phyloP scores from a whole-genome alignment of 2,329 filamentous ascomycete genomes.

The Pestalotiopsis sp. region DNA sequence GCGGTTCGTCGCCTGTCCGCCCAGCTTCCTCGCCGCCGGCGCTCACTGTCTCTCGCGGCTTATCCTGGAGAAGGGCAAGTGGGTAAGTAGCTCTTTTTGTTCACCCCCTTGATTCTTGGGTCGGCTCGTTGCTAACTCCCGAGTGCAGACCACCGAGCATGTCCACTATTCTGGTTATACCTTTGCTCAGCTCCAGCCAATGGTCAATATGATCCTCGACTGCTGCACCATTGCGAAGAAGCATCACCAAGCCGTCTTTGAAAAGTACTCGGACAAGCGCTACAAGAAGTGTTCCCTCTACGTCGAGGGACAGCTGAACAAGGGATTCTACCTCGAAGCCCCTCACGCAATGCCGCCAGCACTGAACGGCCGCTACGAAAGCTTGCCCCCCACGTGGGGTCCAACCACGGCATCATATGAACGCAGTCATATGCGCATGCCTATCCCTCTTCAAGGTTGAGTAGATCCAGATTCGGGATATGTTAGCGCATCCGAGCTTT shows the following conservation, averaged over 20 bases:
- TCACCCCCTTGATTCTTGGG: neutral
- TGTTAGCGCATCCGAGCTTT: neutral
- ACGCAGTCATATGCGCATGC: conserved; percentile 20
- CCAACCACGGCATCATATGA: neutral
- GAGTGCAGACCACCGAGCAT: conserved; percentile 71
- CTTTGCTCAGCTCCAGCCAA: conserved; percentile 75
- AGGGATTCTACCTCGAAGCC: conserved; percentile 55
- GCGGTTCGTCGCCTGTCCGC: conserved; percentile 87
- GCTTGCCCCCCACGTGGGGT: conserved; percentile 7
- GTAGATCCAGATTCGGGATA: neutral
- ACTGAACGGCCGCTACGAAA: conserved; percentile 14
- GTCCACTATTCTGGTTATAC: conserved; percentile 95
- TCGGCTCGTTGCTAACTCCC: conserved; percentile 34
- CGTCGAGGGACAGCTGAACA: conserved; percentile 73
- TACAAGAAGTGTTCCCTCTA: conserved; percentile 84
- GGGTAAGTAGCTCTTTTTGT: conserved; percentile 63
- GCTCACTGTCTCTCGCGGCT: conserved; percentile 89
- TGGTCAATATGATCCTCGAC: conserved; percentile 79
- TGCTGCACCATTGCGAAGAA: conserved; percentile 81
- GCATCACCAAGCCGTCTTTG: conserved; percentile 85
- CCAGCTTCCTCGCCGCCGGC: conserved; percentile 88
- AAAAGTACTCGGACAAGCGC: conserved; percentile 87
- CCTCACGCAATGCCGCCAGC: conserved; percentile 20
- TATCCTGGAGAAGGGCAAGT: conserved; percentile 88
- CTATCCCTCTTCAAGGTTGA: conserved; percentile 26